A percentile compares a stretch with the other conserved stretches of the same genome.
Conservation (phyloP, 805 yeast genomes). For the Myxozyma mucilagina region DNA sequence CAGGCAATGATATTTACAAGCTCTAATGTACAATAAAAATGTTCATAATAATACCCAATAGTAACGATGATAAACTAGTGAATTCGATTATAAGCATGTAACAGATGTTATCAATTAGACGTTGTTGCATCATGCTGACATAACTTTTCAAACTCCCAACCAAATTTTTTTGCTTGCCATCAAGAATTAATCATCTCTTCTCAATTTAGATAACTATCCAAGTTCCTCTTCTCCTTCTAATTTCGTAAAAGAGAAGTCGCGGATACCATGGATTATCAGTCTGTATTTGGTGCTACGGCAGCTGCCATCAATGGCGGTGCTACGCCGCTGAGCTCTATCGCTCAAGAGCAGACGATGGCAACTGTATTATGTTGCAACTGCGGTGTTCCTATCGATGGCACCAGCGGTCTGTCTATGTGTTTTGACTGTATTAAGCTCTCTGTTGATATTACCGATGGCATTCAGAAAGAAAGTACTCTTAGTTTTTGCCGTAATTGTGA, state of each 20-base stretch:
- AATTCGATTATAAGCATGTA: too few relatives aligned
- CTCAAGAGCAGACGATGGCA: conserved; percentile 45
- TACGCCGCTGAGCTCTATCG: conserved; percentile 14
- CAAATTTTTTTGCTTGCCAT: conserved; percentile 5
- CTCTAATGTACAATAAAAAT: too few relatives aligned
- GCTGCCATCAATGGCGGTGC: conserved; percentile 30
- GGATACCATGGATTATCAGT: conserved; percentile 19
- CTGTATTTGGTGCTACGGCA: conserved; percentile 24
- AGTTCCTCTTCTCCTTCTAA: not conserved
- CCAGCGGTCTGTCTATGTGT: conserved; percentile 79
- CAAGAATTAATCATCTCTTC: not conserved
- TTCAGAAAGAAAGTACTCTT: conserved; percentile 81
- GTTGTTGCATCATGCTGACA: not conserved
- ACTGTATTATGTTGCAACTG: conserved; percentile 97
- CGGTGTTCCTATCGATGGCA: conserved; percentile 98
- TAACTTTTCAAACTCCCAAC: conserved; percentile 10
- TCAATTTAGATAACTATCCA: not conserved
- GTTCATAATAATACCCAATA: too few relatives aligned
- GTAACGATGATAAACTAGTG: not conserved
- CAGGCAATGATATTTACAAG: too few relatives aligned
- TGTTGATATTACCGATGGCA: conserved; percentile 90
- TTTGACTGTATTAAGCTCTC: conserved; percentile 93
- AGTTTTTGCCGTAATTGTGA: conserved; percentile 98
- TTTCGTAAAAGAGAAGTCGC: not conserved
- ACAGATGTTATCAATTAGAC: not conserved